phyloP scores from a whole-genome alignment of 129 eudicot genomes.

The Silybum marianum region DNA sequence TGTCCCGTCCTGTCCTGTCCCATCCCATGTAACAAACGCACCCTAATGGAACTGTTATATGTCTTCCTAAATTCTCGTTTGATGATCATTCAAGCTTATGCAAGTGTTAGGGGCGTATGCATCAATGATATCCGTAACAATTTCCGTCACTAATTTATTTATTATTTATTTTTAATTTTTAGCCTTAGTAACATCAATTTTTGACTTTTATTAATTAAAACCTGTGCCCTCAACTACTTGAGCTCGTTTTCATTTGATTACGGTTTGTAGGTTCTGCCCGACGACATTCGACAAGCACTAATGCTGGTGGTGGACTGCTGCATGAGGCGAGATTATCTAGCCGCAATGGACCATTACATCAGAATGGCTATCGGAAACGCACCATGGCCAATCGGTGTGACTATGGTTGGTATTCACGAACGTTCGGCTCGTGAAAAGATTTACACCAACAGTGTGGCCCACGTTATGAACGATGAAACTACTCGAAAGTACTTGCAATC shows the following conservation, averaged over 20 bases:
- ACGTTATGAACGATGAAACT: slow-evolving; percentile 97
- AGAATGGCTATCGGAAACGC: slow-evolving; percentile 96
- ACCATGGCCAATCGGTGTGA: slow-evolving; percentile 99
- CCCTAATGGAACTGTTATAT: too few species aligned
- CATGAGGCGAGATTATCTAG: slow-evolving; percentile 77
- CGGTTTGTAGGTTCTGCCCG: slow-evolving; percentile 64
- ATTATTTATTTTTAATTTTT: too few species aligned
- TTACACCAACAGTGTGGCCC: slow-evolving; percentile 98
- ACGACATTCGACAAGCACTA: slow-evolving; percentile 79
- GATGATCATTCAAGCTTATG: not conserved
- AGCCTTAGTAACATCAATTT: not conserved
- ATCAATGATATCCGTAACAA: not conserved
- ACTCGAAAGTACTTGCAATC: slow-evolving; percentile 95
- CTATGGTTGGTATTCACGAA: slow-evolving; percentile 99
- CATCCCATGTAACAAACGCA: too few species aligned
- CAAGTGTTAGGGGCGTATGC: not conserved
- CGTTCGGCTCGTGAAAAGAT: slow-evolving; percentile 99
- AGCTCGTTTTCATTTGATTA: not conserved
- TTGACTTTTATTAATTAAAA: not conserved
- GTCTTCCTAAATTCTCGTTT: not conserved
- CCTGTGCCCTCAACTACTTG: not conserved
- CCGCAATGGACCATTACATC: slow-evolving; percentile 96
- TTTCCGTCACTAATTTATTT: not conserved
- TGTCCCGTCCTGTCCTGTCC: too few species aligned
- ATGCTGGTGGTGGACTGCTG: slow-evolving; percentile 80